Evolutionary conservation across 2,329 filamentous ascomycete genomes (phyloP).

Genomic region (Paramyrothecium sp.): DNA sequence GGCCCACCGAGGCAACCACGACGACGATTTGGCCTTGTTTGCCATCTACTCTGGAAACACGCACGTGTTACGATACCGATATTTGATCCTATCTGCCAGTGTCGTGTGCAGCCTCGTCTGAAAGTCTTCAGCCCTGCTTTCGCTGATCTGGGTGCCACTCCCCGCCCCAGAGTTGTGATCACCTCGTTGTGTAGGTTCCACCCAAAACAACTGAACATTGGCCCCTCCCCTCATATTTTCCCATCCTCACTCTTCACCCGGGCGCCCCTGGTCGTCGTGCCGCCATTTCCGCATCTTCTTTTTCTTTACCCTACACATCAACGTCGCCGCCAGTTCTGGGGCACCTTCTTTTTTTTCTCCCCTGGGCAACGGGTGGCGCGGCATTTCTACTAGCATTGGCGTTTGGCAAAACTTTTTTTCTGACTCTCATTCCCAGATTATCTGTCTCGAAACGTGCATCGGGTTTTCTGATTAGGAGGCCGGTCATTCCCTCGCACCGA

Average conservation of each 20-base stretch:
- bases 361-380: background rate
- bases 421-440: background rate
- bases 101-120: slow-evolving; percentile 9
- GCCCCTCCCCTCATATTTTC: background rate
- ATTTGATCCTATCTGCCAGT: background rate
- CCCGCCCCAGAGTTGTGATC: slow-evolving; percentile 2
- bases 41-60: background rate
- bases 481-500: background rate
- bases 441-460: slow-evolving; percentile 20
- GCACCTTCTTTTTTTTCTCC: too few relatives aligned
- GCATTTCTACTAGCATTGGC: background rate
- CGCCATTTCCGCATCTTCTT: background rate
- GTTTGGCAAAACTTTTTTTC: background rate
- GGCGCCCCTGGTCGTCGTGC: background rate
- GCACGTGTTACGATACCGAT: background rate
- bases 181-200: background rate
- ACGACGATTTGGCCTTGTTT: slow-evolving; percentile 20
- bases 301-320: too few relatives aligned
- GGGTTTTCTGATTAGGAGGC: background rate
- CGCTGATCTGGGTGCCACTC: background rate
- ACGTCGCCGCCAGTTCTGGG: too few relatives aligned
- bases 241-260: background rate
- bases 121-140: slow-evolving; percentile 12
- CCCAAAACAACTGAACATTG: background rate
- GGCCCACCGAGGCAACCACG: slow-evolving; percentile 28